These are phyloP conservation scores for Wakefieldia striispora DNA, from an alignment of 768 basidiomycete species.

Conservation along the genomic window DNA sequence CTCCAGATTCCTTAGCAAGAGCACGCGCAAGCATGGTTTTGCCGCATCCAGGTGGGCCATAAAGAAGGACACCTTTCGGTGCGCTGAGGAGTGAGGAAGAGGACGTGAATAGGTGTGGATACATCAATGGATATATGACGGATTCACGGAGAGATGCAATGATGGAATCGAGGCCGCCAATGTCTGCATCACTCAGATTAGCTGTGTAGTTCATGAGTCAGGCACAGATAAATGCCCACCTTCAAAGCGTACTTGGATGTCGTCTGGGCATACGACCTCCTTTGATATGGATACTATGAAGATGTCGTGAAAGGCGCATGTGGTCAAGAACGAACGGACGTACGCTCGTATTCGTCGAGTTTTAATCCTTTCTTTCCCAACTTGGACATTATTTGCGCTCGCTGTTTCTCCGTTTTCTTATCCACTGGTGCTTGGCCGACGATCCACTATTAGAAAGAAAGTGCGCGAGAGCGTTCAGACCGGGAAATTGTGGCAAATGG, in stretches of 20 bases:
- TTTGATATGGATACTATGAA: conserved; percentile 76
- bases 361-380: conserved; percentile 71
- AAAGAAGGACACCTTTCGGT: conserved; percentile 94
- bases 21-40: conserved; percentile 99
- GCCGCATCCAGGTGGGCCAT: conserved; percentile 96
- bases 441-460: conserved; percentile 53
- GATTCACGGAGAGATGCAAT: conserved; percentile 90
- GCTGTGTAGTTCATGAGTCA: background rate
- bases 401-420: conserved; percentile 65
- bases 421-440: conserved; percentile 51
- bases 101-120: conserved; percentile 82
- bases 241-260: conserved; percentile 72
- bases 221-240: conserved; percentile 42
- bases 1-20: conserved; percentile 93
- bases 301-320: background rate
- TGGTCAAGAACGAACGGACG: conserved; percentile 20
- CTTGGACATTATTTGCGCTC: conserved; percentile 65
- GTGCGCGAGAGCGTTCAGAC: background rate
- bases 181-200: conserved; percentile 47
- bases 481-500: background rate
- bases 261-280: conserved; percentile 91
- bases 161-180: conserved; percentile 92
- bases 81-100: conserved; percentile 82
- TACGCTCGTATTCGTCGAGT: conserved; percentile 90
- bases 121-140: conserved; percentile 91